Evolutionary conservation across 805 yeast genomes (phyloP), one percentile per base, ranked within the genome.

Genomic region (Sugiyamaella valdiviana): DNA sequence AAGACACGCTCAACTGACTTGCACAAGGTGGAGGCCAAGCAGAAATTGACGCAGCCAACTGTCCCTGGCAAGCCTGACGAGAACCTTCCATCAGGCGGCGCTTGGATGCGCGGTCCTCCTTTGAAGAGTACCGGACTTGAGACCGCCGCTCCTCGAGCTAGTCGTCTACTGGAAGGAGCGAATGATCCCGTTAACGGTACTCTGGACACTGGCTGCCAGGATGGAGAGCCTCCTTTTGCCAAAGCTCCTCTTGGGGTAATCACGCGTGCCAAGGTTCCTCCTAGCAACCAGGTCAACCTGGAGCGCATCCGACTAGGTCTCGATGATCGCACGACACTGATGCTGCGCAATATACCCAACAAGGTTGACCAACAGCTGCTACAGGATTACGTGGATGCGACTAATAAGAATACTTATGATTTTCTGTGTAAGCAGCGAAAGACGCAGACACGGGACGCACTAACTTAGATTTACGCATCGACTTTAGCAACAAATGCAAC

Each of bases 271-370:
- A 52, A 60, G 21, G 55, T 64, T 52, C 60, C 72, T 46, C 39
- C 54, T 42, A 46, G 64, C 41, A 72, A 73, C 47, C 60, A 58
- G 36, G 72, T 74, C 20, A 69, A 73, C 50, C 60, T 76, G 19
- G 60, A 55, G 3, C 62, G 65, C n/a, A 74, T 76, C 42, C 60
- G 63, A 12, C 45, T 54, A 3, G 78, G 78, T 1, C 51, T 55
- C 32, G 80, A 77, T 51, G 63, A 64, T 35, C 63, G 81, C 36
- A 71, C 70, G 7, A 76, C 81, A 0, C 57, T 77, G 36, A 75
- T 77, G 81, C 67, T 77, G 29, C 68, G 78, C 46, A 77, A 77
- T 51, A 76, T 77, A 39, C 81, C 81, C 24, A 77, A 77, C 58
- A 75, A 74, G 55, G 67, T 75, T 24, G 71, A 63, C 41, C 77